These are phyloP conservation scores for Dimargaris verticillata DNA, from an alignment of 192 early-diverging fungal genomes.

Conservation along the genomic window DNA sequence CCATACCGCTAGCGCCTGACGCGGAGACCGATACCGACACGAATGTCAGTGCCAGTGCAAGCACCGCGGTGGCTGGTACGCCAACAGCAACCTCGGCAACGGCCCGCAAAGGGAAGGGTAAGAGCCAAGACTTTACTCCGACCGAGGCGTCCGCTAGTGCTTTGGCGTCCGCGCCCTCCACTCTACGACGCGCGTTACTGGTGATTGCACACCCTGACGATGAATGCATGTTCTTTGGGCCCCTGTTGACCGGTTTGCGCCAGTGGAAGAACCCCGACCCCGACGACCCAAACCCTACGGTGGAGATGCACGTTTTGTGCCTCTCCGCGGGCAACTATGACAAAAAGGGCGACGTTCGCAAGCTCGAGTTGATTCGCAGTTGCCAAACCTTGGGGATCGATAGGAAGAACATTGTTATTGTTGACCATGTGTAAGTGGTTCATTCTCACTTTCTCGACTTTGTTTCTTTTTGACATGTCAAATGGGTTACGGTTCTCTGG, in stretches of 20 bases:
- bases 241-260: slow-evolving; percentile 41
- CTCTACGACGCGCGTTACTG: slow-evolving; percentile 33
- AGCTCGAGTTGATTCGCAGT: slow-evolving; percentile 24
- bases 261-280: not conserved
- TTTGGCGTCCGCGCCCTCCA: not conserved
- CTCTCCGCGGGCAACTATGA: slow-evolving; percentile 59
- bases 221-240: slow-evolving; percentile 96
- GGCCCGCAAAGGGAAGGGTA: not conserved
- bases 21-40: not conserved
- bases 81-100: not conserved
- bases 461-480: no score
- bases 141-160: not conserved
- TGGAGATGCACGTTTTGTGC: slow-evolving; percentile 58
- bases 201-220: slow-evolving; percentile 91
- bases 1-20: not conserved
- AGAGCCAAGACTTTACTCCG: not conserved
- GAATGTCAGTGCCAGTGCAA: not conserved
- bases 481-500: no score
- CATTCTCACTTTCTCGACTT: no score
- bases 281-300: slow-evolving; percentile 22
- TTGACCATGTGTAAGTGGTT: slow-evolving; percentile 18
- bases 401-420: slow-evolving; percentile 27
- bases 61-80: not conserved
- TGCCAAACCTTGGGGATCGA: slow-evolving; percentile 23
- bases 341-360: slow-evolving; percentile 23